These are phyloP conservation scores for Citrus sp. DNA, from an alignment of 345 rosid genomes.

Conservation along the genomic window DNA sequence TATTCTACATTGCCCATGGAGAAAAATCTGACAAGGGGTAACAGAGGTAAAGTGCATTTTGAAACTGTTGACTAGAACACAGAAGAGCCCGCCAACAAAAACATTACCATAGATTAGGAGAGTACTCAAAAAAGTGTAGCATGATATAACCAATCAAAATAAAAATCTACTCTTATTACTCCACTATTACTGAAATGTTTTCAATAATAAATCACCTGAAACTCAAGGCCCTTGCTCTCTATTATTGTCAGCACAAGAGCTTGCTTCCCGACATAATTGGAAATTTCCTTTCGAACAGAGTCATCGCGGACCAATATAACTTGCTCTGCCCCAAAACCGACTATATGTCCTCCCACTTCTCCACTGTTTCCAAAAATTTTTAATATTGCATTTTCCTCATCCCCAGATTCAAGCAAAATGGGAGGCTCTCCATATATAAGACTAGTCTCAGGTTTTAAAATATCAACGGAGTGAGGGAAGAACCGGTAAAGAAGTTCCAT, in stretches of 20 bases:
- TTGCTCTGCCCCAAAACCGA: constrained; percentile 52
- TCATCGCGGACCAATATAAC: constrained; percentile 50
- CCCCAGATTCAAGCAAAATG: constrained; percentile 31
- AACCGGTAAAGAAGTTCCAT: constrained; percentile 42
- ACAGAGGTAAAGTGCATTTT: background rate
- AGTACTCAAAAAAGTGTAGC: background rate
- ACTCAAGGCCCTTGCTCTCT: constrained; percentile 53
- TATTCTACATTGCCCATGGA: no score
- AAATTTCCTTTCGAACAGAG: constrained; percentile 24
- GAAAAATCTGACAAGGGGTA: no score
- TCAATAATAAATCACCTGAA: constrained; percentile 28
- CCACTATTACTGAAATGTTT: background rate
- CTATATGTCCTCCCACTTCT: constrained; percentile 11
- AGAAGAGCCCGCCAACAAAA: background rate
- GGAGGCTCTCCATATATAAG: constrained; percentile 50
- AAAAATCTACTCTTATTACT: background rate
- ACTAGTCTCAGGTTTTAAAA: constrained; percentile 36
- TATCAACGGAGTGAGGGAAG: constrained; percentile 39
- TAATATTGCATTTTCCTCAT: no score
- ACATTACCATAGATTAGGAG: background rate
- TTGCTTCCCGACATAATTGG: constrained; percentile 35
- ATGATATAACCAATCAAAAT: background rate
- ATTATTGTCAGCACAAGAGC: constrained; percentile 45
- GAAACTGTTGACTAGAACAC: background rate
- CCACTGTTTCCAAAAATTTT: constrained; percentile 29